Evolutionary conservation across 805 yeast genomes (phyloP), one percentile per base, ranked within the genome.

Genomic region (Kodamaea neixiangensis): DNA sequence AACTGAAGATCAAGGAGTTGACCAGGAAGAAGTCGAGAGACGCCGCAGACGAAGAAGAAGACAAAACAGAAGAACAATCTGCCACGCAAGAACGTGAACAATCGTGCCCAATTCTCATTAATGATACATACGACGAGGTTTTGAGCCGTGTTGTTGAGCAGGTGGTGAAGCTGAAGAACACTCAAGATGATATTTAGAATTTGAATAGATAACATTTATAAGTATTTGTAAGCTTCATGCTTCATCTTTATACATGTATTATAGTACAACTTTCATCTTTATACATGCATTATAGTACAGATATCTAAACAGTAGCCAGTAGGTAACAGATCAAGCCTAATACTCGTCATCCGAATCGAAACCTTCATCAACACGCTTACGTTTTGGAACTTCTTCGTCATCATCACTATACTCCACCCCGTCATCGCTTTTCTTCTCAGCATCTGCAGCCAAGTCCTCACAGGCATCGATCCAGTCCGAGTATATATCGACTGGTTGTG

Each of bases 391-490:
- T 13, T 58, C 69, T 21, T 51, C 62, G 31, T 69, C 75, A 44
- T 69, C 75, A 45, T 69, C 76, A 48, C 71, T 64, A 48, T 69
- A 65, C 14, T 61, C 68, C 3, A 54, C 67, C 4, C 53, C 64
- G 40, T 57, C 62, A 6, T 41, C 64, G 7, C 61, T 66, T 11
- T 52, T 57, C 14, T 57, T 66, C 4, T 68, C 73, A 20, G 72
- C 72, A 25, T 86, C 89, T 57, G 87, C 89, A 0, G 93, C 94
- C 47, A 88, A 86, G 31, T 88, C 90, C 61, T 87, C 96, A 70
- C 93, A 88, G 1, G 98, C 98, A 74, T 93, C 99, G 48, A 90
- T 90, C 99, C 99, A 93, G 67, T 93, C 98, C 45, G 96, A 86
- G 65, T 93, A 93, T 13, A 93, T 87, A 70, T 93, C 99, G 39